phyloP scores from a whole-genome alignment of 305 asterid species.

The Fraxinus greggii region DNA sequence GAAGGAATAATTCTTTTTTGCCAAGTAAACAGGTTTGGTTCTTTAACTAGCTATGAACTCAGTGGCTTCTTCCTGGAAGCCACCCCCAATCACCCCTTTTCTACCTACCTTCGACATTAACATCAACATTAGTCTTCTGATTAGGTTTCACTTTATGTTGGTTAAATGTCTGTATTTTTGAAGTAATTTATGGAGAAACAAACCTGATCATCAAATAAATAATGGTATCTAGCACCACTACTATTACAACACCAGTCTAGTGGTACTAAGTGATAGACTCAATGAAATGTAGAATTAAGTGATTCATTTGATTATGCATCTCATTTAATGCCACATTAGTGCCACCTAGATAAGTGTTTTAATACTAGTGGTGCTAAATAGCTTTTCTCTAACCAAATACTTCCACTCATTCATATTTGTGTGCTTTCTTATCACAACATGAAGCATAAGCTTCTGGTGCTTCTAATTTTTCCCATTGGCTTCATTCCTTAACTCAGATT shows the following conservation, averaged over 20 bases:
- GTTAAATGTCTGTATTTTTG: neutral
- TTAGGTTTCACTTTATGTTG: neutral
- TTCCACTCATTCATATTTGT: neutral
- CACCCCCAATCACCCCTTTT: neutral
- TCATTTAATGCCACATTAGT: neutral
- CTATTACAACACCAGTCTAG: neutral
- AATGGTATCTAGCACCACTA: neutral
- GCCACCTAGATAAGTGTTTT: neutral
- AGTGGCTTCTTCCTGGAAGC: neutral
- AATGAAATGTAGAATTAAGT: neutral
- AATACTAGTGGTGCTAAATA: neutral
- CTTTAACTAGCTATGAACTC: neutral
- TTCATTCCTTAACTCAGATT: neutral
- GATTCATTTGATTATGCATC: neutral
- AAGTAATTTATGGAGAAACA: neutral
- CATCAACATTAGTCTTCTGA: neutral
- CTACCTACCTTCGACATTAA: neutral
- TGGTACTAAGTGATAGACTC: neutral
- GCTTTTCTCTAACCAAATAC: neutral
- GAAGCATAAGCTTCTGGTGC: neutral
- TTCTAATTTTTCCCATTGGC: neutral
- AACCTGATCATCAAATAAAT: neutral
- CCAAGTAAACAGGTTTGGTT: neutral
- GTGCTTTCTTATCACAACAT: neutral
- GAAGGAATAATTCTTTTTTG: neutral